Evolutionary conservation across 352 stramenopile genomes (phyloP).

Genomic region (Albugo laibachii): DNA sequence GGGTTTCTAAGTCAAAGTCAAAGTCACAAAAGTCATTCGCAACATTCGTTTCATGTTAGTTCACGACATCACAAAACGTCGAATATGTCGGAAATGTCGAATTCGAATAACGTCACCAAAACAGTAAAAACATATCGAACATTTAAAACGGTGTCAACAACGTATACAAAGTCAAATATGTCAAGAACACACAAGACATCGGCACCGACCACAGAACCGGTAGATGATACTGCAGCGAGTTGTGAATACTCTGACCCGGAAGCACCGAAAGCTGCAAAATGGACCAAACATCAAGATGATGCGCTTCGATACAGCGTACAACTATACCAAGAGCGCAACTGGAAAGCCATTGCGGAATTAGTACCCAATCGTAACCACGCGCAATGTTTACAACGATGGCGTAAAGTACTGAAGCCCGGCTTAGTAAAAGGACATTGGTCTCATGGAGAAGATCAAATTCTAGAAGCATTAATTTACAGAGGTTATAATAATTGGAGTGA

Average conservation of each 20-base stretch:
- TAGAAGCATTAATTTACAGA: conserved; percentile 77
- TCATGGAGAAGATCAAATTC: conserved; percentile 87
- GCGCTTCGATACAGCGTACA: conserved; percentile 63
- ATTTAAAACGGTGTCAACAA: too few relatives aligned
- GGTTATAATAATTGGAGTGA: conserved; percentile 86
- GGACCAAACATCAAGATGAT: conserved; percentile 75
- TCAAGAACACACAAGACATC: background rate
- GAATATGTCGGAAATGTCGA: too few relatives aligned
- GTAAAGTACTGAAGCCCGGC: conserved; percentile 87
- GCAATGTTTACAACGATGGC: conserved; percentile 79
- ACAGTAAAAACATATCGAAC: background rate
- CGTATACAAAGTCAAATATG: too few relatives aligned
- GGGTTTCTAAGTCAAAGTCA: too few relatives aligned
- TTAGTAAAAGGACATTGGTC: conserved; percentile 92
- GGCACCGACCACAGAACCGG: too few relatives aligned
- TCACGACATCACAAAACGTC: too few relatives aligned
- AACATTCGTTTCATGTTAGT: too few relatives aligned
- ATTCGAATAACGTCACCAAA: background rate
- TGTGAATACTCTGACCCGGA: conserved; percentile 16
- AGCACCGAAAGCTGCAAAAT: conserved; percentile 65
- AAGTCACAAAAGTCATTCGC: too few relatives aligned
- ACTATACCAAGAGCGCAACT: conserved; percentile 76
- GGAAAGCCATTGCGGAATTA: conserved; percentile 74
- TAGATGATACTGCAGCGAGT: too few relatives aligned
- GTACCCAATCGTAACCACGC: conserved; percentile 71